Evolutionary conservation across 768 basidiomycete species (phyloP).

Genomic region (Punctularia strigosozonata): DNA sequence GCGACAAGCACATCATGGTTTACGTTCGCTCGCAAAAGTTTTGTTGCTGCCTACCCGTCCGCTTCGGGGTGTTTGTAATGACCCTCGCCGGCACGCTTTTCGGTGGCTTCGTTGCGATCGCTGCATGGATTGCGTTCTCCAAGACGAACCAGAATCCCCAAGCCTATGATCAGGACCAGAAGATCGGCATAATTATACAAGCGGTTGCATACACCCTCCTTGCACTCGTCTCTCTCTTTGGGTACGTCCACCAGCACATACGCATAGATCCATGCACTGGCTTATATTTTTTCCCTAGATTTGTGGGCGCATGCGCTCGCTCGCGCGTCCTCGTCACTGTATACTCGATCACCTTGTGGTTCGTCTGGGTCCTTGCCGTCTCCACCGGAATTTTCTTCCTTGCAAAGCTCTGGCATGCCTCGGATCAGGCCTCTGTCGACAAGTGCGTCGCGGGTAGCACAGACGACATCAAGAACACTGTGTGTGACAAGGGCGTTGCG

Average conservation of each 20-base stretch:
- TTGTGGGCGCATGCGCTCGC: constrained; percentile 34
- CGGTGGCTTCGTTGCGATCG: constrained; percentile 31
- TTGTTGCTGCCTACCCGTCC: constrained; percentile 56
- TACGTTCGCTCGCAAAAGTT: constrained; percentile 44
- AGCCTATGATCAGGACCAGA: constrained; percentile 23
- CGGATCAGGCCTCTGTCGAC: constrained; percentile 22
- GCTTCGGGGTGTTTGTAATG: constrained; percentile 50
- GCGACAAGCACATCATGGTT: constrained; percentile 23
- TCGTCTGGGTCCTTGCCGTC: constrained; percentile 36
- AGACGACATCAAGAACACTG: constrained; percentile 18
- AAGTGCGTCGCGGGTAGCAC: constrained; percentile 24
- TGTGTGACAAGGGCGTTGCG: constrained; percentile 30
- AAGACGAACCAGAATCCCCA: constrained; percentile 24
- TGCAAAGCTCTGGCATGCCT: constrained; percentile 30
- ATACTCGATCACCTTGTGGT: constrained; percentile 30
- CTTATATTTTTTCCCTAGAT: constrained; percentile 11
- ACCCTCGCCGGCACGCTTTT: constrained; percentile 28
- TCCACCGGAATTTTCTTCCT: constrained; percentile 36
- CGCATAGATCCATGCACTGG: not conserved
- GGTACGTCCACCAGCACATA: constrained; percentile 25
- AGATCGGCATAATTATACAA: constrained; percentile 34
- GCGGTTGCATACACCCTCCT: constrained; percentile 35
- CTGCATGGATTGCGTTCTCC: constrained; percentile 35
- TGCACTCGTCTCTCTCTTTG: constrained; percentile 34
- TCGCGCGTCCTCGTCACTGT: constrained; percentile 27